Conservation (phyloP, 2,329 filamentous ascomycete species). For the Aspergillus pseudonomiae region DNA sequence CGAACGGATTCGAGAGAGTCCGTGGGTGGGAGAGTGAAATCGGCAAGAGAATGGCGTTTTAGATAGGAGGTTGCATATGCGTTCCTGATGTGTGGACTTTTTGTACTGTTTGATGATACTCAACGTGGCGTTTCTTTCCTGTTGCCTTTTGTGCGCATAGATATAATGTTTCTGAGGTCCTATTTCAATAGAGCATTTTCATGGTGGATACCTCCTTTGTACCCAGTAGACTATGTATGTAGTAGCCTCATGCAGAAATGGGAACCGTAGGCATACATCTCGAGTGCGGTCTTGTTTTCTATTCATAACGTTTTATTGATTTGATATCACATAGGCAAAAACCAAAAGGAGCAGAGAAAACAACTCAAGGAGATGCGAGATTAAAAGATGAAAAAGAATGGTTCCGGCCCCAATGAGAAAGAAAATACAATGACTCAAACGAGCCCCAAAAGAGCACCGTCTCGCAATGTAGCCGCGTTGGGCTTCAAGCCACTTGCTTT, state of each 20-base stretch:
- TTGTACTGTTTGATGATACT: constrained; percentile 13
- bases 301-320: not conserved
- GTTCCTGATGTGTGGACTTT: not conserved
- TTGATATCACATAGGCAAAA: not conserved
- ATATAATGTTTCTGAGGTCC: not conserved
- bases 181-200: not conserved
- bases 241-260: not conserved
- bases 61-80: not conserved
- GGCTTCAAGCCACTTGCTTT: not conserved
- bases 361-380: not conserved
- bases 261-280: not conserved
- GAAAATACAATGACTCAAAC: not conserved
- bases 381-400: constrained; percentile 1
- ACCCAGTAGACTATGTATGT: not conserved
- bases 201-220: not conserved
- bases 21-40: constrained; percentile 83
- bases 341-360: not conserved
- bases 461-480: not conserved
- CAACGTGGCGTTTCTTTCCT: constrained; percentile 10
- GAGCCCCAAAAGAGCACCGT: not conserved
- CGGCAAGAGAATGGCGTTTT: constrained; percentile 69
- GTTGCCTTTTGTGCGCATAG: not conserved
- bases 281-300: not conserved
- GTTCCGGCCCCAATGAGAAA: constrained; percentile 4
- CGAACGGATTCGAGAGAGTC: constrained; percentile 80